phyloP scores from a whole-genome alignment of 2,329 filamentous ascomycete species.

The Ilyonectria destructans region DNA sequence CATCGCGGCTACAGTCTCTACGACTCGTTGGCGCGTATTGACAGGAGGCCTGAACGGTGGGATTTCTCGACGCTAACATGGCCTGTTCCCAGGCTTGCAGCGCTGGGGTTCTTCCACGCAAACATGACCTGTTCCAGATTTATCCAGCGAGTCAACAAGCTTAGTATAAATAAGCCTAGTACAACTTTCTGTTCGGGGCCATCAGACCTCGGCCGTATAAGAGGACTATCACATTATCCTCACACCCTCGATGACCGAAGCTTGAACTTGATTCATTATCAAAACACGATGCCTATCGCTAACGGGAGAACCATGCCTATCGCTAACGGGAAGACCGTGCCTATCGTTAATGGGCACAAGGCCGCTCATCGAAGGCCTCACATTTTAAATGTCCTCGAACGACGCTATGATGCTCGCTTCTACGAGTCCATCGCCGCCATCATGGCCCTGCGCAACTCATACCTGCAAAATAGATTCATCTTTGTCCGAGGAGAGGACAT shows the following conservation, averaged over 20 bases:
- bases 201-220: not conserved
- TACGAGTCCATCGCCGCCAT: constrained; percentile 43
- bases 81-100: not conserved
- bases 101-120: not conserved
- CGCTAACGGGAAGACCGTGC: constrained; percentile 1
- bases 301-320: not conserved
- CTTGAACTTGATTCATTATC: constrained; percentile 16
- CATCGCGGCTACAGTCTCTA: constrained; percentile 1
- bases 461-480: constrained; percentile 42
- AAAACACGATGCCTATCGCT: constrained; percentile 21
- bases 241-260: constrained; percentile 7
- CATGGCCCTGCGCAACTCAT: constrained; percentile 40
- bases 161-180: constrained; percentile 24
- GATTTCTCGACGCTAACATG: not conserved
- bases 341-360: constrained; percentile 30
- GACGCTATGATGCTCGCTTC: constrained; percentile 40
- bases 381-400: constrained; percentile 42
- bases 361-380: constrained; percentile 27
- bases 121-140: constrained; percentile 3
- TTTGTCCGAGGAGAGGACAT: constrained; percentile 46
- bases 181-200: not conserved
- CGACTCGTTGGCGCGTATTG: not conserved
- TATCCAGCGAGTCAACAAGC: constrained; percentile 4
- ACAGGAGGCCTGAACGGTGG: constrained; percentile 5
- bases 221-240: constrained; percentile 13